phyloP scores from a whole-genome alignment of 306 rosid species.

The Quercus robur region DNA sequence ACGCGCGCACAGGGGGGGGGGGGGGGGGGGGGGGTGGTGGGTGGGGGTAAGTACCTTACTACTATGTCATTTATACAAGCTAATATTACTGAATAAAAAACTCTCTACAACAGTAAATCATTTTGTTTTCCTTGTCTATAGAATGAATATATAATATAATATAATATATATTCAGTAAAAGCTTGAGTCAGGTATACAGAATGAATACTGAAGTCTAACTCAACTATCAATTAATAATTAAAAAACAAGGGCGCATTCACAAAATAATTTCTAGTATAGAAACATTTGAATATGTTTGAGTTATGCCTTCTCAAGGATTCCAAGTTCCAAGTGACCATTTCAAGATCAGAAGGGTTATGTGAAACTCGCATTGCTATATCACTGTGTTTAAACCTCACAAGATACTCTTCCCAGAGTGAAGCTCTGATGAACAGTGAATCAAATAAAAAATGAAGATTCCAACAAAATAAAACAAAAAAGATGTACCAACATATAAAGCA shows the following conservation, averaged over 20 bases:
- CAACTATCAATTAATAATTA: not conserved
- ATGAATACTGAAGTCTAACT: not conserved
- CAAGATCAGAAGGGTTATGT: conserved; percentile 14
- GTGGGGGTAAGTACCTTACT: not conserved
- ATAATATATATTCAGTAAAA: not conserved
- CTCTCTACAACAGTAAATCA: not conserved
- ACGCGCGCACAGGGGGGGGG: rapidly evolving
- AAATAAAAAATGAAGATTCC: not conserved
- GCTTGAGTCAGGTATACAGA: not conserved
- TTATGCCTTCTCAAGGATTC: conserved; percentile 14
- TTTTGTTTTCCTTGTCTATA: not conserved
- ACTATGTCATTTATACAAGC: not conserved
- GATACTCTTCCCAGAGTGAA: conserved; percentile 20
- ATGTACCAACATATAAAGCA: not conserved
- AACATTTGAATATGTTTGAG: conserved; percentile 22
- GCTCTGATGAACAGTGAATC: conserved; percentile 38
- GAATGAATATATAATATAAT: not conserved
- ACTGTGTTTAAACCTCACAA: conserved; percentile 38
- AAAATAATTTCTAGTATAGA: not conserved
- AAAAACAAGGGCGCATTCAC: not conserved
- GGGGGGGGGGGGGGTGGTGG: too few species aligned
- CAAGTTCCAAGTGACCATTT: conserved; percentile 31
- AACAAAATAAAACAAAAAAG: not conserved
- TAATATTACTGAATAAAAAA: not conserved
- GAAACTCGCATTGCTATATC: conserved; percentile 31